phyloP scores from a whole-genome alignment of 2,329 filamentous ascomycete species.

The Aspergillus sp. region DNA sequence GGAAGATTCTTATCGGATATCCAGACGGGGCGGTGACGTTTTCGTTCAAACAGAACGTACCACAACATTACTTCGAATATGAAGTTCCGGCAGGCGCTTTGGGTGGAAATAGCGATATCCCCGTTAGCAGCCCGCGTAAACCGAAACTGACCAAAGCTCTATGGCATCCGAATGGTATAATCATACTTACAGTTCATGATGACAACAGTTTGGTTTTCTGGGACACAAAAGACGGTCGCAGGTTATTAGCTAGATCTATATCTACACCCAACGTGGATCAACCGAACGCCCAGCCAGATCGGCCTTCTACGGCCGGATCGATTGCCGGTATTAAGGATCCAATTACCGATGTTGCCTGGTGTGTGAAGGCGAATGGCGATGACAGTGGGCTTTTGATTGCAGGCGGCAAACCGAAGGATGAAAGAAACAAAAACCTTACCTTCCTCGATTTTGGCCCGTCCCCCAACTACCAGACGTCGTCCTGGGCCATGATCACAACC shows the following conservation, averaged over 20 bases:
- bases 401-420: constrained; percentile 70
- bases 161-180: constrained; percentile 95
- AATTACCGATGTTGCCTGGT: constrained; percentile 81
- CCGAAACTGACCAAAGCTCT: constrained; percentile 79
- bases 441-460: constrained; percentile 88
- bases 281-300: constrained; percentile 51
- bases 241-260: constrained; percentile 80
- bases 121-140: constrained; percentile 62
- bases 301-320: constrained; percentile 45
- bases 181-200: constrained; percentile 81
- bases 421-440: constrained; percentile 72
- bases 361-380: constrained; percentile 88
- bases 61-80: constrained; percentile 80
- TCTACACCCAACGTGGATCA: constrained; percentile 72
- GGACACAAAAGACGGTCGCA: constrained; percentile 84
- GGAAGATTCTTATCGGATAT: constrained; percentile 89
- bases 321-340: constrained; percentile 67
- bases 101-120: constrained; percentile 68
- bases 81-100: constrained; percentile 76
- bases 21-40: constrained; percentile 83
- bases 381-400: constrained; percentile 87
- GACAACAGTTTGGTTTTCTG: constrained; percentile 92
- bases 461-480: constrained; percentile 85
- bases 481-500: constrained; percentile 77
- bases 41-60: constrained; percentile 87